A percentile compares a stretch with the other conserved stretches of the same genome.
Conservation (phyloP, 1,139 yeast genomes). For the Kluyveromyces marxianus region DNA sequence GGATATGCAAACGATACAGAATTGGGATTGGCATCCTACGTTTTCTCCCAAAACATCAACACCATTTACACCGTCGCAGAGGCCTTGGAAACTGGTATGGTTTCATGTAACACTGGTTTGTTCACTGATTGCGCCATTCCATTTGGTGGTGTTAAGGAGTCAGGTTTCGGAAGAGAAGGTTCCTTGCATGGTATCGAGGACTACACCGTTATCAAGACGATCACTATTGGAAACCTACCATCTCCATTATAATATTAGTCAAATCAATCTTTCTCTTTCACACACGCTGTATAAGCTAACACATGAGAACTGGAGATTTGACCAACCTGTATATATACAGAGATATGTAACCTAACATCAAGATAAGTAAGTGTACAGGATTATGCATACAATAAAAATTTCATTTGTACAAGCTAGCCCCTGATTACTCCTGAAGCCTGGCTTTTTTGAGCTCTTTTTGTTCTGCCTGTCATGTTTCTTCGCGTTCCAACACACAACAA, state of each 20-base stretch:
- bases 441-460: too few species aligned
- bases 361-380: too few species aligned
- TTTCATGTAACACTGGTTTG: conserved; percentile 66
- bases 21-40: conserved; percentile 75
- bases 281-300: neutral
- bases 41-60: conserved; percentile 58
- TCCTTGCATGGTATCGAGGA: conserved; percentile 71
- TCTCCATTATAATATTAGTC: neutral
- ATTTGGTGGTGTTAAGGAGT: conserved; percentile 74
- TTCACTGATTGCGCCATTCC: conserved; percentile 69
- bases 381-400: too few species aligned
- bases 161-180: conserved; percentile 81
- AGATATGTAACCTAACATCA: too few species aligned
- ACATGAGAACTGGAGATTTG: neutral
- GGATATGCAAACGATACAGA: conserved; percentile 59
- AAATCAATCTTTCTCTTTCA: neutral
- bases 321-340: too few species aligned
- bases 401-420: too few species aligned
- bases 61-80: conserved; percentile 63
- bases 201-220: conserved; percentile 57
- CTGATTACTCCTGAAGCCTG: too few species aligned
- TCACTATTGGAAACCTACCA: conserved; percentile 39
- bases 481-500: too few species aligned
- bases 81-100: conserved; percentile 73
- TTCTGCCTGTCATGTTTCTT: too few species aligned